Percentiles rank a stretch among this genome's conserved stretches.
Evolutionary conservation across 148 eudicot species (phyloP).

Genomic region (Nepenthes gracilis): DNA sequence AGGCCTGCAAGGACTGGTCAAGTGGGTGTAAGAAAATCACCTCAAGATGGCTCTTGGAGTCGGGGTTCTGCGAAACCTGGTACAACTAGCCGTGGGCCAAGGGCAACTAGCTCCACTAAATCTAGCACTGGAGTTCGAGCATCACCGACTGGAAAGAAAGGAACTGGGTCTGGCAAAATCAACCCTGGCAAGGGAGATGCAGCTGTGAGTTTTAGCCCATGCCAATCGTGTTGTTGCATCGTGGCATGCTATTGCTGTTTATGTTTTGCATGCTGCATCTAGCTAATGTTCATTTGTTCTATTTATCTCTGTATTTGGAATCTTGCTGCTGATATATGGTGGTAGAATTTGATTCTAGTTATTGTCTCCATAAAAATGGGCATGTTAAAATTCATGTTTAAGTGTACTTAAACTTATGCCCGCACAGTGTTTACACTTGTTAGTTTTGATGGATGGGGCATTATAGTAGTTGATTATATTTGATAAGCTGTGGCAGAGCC

Average conservation of each 20-base stretch:
- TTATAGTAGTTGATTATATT: no score
- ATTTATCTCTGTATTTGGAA: no score
- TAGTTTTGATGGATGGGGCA: no score
- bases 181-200: conserved; percentile 47
- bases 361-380: no score
- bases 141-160: conserved; percentile 73
- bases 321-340: no score
- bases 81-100: conserved; percentile 64
- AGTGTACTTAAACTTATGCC: no score
- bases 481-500: no score
- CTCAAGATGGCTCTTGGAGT: conserved; percentile 87
- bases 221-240: neutral
- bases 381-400: no score
- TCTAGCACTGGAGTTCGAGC: conserved; percentile 56
- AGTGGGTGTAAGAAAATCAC: conserved; percentile 59
- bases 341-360: no score
- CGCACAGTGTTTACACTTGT: no score
- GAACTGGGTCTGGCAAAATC: conserved; percentile 49
- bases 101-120: conserved; percentile 54
- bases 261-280: no score
- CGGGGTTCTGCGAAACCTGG: conserved; percentile 58
- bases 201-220: conserved; percentile 27
- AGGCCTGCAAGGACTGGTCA: conserved; percentile 77
- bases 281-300: no score
- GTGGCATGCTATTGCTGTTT: neutral